Conservation (phyloP, 345 rosid species). For the Diplotaxis tenuifolia region DNA sequence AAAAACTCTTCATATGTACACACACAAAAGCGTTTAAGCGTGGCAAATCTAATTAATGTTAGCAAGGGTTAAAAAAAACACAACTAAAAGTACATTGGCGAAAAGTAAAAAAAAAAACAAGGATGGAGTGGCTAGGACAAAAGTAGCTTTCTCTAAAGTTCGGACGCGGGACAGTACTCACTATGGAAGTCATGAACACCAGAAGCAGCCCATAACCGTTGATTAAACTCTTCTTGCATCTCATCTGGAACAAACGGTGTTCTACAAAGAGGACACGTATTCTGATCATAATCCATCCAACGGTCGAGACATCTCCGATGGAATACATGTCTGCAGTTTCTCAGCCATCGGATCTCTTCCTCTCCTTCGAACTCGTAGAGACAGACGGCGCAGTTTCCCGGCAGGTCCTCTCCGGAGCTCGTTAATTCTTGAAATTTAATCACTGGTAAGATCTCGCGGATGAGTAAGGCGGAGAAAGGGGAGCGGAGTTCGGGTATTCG, state of each 20-base stretch:
- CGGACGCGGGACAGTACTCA: conserved; percentile 49
- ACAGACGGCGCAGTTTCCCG: conserved; percentile 83
- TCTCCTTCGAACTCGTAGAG: conserved; percentile 65
- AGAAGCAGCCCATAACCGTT: conserved; percentile 73
- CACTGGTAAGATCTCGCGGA: conserved; percentile 81
- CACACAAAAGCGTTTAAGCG: conserved; percentile 28
- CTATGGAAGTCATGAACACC: conserved; percentile 55
- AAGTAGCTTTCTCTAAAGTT: conserved; percentile 19
- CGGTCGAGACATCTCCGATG: conserved; percentile 84
- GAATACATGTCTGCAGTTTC: conserved; percentile 77
- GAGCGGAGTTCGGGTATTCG: conserved; percentile 42
- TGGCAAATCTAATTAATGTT: conserved; percentile 32
- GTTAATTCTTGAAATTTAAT: conserved; percentile 51
- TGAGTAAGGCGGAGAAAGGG: conserved; percentile 61
- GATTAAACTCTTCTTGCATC: conserved; percentile 80
- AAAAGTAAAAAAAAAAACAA: conserved; percentile 8
- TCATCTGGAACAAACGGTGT: conserved; percentile 75
- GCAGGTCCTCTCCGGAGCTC: conserved; percentile 40
- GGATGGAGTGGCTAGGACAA: neutral
- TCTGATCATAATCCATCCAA: conserved; percentile 92
- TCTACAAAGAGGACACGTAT: conserved; percentile 89
- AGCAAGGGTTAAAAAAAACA: conserved; percentile 8
- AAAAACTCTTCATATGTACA: conserved; percentile 15
- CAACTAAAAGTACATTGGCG: conserved; percentile 22
- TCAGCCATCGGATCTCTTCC: conserved; percentile 77